Conservation (phyloP, 805 yeast species). For the Vanderwaltozyma polyspora region DNA sequence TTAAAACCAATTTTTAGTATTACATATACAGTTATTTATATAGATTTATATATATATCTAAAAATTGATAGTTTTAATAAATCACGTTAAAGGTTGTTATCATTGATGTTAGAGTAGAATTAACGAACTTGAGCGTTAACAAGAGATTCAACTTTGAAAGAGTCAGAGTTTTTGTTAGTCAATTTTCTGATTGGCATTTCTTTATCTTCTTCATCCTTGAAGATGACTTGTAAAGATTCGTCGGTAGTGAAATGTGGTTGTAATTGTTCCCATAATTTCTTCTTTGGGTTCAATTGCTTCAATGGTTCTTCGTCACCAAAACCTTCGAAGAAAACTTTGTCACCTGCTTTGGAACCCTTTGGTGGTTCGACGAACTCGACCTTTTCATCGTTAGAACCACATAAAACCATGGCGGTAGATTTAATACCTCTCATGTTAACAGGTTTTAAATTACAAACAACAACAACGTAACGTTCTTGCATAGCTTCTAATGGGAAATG, state of each 20-base stretch:
- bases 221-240: conserved; percentile 65
- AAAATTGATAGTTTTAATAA: too few relatives aligned
- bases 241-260: conserved; percentile 87
- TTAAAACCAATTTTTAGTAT: too few relatives aligned
- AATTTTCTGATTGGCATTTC: conserved; percentile 60
- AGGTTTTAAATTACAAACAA: conserved; percentile 93
- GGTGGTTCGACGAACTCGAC: conserved; percentile 97
- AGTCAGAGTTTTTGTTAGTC: conserved; percentile 69
- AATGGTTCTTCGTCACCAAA: conserved; percentile 76
- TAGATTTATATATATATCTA: too few relatives aligned
- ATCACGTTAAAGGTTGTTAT: too few relatives aligned
- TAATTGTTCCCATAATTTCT: conserved; percentile 91
- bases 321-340: conserved; percentile 89
- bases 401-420: conserved; percentile 92
- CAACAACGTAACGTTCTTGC: conserved; percentile 87
- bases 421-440: conserved; percentile 96
- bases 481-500: conserved; percentile 82
- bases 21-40: background rate
- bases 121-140: conserved; percentile 73
- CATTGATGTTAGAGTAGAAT: conserved; percentile 4
- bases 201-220: conserved; percentile 52
- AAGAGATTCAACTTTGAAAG: conserved; percentile 61
- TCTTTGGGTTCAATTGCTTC: conserved; percentile 90
- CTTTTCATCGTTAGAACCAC: conserved; percentile 63
- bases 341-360: conserved; percentile 86